phyloP scores from a whole-genome alignment of 176 grass and related monocot genomes.

The Dendrocalamus sinicus region DNA sequence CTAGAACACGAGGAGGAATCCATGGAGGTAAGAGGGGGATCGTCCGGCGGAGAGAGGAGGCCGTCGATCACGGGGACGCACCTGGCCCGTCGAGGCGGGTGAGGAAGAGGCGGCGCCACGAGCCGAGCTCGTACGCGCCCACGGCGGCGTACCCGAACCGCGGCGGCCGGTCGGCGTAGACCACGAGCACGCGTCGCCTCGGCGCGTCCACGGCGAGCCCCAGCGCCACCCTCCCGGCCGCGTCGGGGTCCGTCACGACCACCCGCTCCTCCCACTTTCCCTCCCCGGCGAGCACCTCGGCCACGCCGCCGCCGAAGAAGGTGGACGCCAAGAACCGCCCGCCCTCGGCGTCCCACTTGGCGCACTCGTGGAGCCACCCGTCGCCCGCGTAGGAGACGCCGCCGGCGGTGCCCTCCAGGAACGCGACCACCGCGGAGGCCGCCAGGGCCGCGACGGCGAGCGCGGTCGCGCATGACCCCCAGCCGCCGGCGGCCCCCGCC shows the following conservation, averaged over 20 bases:
- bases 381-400: slow-evolving; percentile 57
- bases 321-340: slow-evolving; percentile 71
- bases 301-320: slow-evolving; percentile 60
- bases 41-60: neutral
- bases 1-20: neutral
- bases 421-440: slow-evolving; percentile 57
- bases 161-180: slow-evolving; percentile 57
- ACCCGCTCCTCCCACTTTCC: slow-evolving; percentile 46
- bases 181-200: slow-evolving; percentile 64
- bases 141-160: slow-evolving; percentile 59
- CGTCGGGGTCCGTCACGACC: slow-evolving; percentile 62
- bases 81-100: slow-evolving; percentile 73
- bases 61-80: slow-evolving; percentile 27
- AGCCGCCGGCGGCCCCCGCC: neutral
- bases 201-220: slow-evolving; percentile 64
- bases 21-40: neutral
- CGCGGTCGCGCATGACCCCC: slow-evolving; percentile 23
- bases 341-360: slow-evolving; percentile 83
- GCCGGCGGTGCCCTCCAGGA: slow-evolving; percentile 66
- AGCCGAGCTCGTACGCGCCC: slow-evolving; percentile 80
- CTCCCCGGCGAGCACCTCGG: slow-evolving; percentile 46
- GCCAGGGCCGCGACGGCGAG: slow-evolving; percentile 56
- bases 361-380: slow-evolving; percentile 86
- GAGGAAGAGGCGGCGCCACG: slow-evolving; percentile 77
- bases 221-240: slow-evolving; percentile 53